These are phyloP conservation scores for Diaporthe humulicola DNA, from an alignment of 2,329 filamentous ascomycete genomes.

Conservation along the genomic window DNA sequence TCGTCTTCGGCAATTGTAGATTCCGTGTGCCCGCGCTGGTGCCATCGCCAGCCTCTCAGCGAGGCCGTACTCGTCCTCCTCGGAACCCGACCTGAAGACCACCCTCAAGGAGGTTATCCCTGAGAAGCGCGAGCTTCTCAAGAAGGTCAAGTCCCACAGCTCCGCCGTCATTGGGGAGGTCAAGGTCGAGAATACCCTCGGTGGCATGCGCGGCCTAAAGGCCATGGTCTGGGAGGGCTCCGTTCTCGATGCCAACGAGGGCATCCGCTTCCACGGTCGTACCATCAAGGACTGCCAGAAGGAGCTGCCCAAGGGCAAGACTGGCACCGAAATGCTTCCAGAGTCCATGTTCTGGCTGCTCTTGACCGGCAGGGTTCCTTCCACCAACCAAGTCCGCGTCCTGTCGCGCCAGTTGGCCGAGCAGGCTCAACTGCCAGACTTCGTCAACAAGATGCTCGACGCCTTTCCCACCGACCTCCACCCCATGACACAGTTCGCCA, in stretches of 20 bases:
- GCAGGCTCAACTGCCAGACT: conserved; percentile 84
- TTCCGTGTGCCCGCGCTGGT: conserved; percentile 46
- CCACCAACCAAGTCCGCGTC: conserved; percentile 81
- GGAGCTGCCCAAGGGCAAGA: conserved; percentile 90
- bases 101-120: conserved; percentile 88
- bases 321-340: conserved; percentile 96
- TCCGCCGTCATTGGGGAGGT: conserved; percentile 90
- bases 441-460: conserved; percentile 90
- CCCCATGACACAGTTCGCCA: conserved; percentile 98
- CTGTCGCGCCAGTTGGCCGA: conserved; percentile 91
- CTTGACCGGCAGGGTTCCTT: conserved; percentile 91
- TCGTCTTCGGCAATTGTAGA: conserved; percentile 39
- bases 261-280: conserved; percentile 96
- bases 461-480: conserved; percentile 91
- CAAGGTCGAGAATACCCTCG: conserved; percentile 93
- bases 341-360: conserved; percentile 99
- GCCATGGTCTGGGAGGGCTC: conserved; percentile 99
- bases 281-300: conserved; percentile 99
- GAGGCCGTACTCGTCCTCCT: conserved; percentile 77
- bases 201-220: conserved; percentile 97
- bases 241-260: conserved; percentile 95
- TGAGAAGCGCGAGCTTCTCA: conserved; percentile 91
- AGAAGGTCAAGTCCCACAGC: conserved; percentile 89
- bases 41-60: conserved; percentile 47
- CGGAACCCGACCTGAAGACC: conserved; percentile 91